phyloP scores from a whole-genome alignment of 805 yeast species.

The Henningerozyma blattae region DNA sequence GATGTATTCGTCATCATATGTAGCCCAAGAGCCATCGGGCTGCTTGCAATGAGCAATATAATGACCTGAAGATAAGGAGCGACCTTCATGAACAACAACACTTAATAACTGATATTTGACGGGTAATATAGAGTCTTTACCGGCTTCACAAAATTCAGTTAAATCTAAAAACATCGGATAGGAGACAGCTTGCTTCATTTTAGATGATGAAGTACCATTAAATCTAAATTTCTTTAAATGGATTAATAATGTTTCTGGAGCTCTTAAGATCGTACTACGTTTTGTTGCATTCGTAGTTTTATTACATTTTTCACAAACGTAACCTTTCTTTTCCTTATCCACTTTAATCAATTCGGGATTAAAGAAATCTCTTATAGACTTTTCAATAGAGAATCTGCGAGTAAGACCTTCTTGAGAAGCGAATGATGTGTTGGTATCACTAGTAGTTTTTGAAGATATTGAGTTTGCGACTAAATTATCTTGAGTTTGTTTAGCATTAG shows the following conservation, averaged over 20 bases:
- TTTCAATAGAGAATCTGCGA: constrained; percentile 51
- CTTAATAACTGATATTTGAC: constrained; percentile 60
- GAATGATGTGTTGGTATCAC: too few relatives aligned
- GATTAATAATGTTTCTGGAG: constrained; percentile 80
- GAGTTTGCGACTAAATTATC: too few relatives aligned
- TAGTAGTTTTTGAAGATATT: too few relatives aligned
- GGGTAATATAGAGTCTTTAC: constrained; percentile 24
- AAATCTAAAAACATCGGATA: constrained; percentile 73
- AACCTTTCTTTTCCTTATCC: constrained; percentile 66
- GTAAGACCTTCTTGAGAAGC: too few relatives aligned
- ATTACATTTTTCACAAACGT: constrained; percentile 80
- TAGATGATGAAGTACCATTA: constrained; percentile 65
- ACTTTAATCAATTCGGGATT: constrained; percentile 64
- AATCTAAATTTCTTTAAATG: constrained; percentile 89
- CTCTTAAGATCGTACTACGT: constrained; percentile 56
- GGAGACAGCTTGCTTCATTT: constrained; percentile 75
- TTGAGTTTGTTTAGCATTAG: not conserved
- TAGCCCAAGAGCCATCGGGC: constrained; percentile 87
- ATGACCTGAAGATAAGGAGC: constrained; percentile 88
- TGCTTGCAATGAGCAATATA: constrained; percentile 84
- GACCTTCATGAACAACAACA: constrained; percentile 89
- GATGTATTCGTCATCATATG: constrained; percentile 87
- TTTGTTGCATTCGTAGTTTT: constrained; percentile 68
- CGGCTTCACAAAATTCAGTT: constrained; percentile 40
- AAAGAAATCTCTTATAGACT: constrained; percentile 71